Conservation (phyloP, 305 asterid genomes). For the Nicotiana rustica region DNA sequence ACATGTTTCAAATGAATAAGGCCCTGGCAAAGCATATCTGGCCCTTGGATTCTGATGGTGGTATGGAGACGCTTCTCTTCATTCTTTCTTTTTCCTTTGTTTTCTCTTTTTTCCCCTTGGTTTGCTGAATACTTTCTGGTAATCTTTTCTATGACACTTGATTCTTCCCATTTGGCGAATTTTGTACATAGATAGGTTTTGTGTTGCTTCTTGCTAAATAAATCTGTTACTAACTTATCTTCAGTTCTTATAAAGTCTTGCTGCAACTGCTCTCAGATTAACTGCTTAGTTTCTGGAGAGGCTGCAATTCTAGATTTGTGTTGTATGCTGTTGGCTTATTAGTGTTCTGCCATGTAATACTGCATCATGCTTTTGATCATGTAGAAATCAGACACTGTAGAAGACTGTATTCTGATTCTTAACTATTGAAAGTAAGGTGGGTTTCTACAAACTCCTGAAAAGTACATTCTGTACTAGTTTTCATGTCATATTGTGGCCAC, state of each 20-base stretch:
- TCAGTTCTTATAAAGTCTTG: neutral
- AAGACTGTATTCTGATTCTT: neutral
- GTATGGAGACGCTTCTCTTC: constrained; percentile 45
- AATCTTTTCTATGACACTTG: neutral
- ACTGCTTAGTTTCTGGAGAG: constrained; percentile 8
- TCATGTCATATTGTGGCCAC: constrained; percentile 30
- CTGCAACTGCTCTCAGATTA: constrained; percentile 26
- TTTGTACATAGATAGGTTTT: neutral
- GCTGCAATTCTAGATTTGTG: neutral
- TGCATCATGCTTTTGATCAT: neutral
- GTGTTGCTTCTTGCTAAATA: neutral
- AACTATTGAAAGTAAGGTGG: neutral
- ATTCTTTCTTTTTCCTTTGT: constrained; percentile 36
- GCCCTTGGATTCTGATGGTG: constrained; percentile 77
- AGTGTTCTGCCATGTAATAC: neutral
- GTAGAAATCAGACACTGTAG: neutral
- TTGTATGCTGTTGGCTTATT: neutral
- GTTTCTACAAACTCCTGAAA: neutral
- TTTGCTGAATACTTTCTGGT: neutral
- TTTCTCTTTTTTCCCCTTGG: constrained; percentile 10
- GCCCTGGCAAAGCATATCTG: constrained; percentile 84
- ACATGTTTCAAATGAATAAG: constrained; percentile 97
- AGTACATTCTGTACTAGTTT: constrained; percentile 20
- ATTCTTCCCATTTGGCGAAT: neutral
- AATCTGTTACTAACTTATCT: neutral